These are phyloP conservation scores for Blumeriella jaapii DNA, from an alignment of 2,329 filamentous ascomycete species.

Conservation along the genomic window DNA sequence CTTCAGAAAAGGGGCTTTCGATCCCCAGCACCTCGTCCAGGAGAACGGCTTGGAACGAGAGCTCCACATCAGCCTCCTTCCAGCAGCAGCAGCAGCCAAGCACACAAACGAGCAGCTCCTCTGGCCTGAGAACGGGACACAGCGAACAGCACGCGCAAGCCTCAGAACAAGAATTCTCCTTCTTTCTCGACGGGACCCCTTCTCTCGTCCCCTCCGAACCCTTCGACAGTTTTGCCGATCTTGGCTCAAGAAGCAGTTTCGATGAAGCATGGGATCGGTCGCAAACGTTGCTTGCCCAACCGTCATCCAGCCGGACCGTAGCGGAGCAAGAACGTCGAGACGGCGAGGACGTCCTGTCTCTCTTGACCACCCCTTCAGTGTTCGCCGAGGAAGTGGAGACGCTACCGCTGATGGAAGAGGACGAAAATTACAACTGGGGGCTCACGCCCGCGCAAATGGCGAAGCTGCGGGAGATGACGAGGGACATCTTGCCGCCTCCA, in stretches of 20 bases:
- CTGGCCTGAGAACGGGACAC: slow-evolving; percentile 14
- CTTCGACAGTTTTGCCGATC: slow-evolving; percentile 1
- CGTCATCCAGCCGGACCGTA: slow-evolving; percentile 8
- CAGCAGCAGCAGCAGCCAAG: slow-evolving; percentile 8
- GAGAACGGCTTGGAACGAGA: slow-evolving; percentile 15
- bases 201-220: slow-evolving; percentile 18
- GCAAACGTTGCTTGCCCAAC: slow-evolving; percentile 2
- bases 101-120: slow-evolving; percentile 3
- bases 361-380: slow-evolving; percentile 27
- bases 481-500: slow-evolving; percentile 15
- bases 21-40: slow-evolving; percentile 11
- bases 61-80: slow-evolving; percentile 9
- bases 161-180: slow-evolving; percentile 23
- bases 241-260: slow-evolving; percentile 5
- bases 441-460: slow-evolving; percentile 20
- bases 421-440: slow-evolving; percentile 21
- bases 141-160: slow-evolving; percentile 17
- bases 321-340: slow-evolving; percentile 26
- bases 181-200: slow-evolving; percentile 23
- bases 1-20: slow-evolving; percentile 17
- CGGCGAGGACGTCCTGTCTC: slow-evolving; percentile 31
- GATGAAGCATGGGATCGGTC: slow-evolving; percentile 17
- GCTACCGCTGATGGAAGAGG: slow-evolving; percentile 15
- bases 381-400: slow-evolving; percentile 18
- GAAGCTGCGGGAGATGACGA: slow-evolving; percentile 20